A percentile compares a stretch with the other conserved stretches of the same genome.
These are phyloP conservation scores for Chamaecyparis obtusa DNA, from an alignment of 75 land plant genomes.

Conservation along the genomic window DNA sequence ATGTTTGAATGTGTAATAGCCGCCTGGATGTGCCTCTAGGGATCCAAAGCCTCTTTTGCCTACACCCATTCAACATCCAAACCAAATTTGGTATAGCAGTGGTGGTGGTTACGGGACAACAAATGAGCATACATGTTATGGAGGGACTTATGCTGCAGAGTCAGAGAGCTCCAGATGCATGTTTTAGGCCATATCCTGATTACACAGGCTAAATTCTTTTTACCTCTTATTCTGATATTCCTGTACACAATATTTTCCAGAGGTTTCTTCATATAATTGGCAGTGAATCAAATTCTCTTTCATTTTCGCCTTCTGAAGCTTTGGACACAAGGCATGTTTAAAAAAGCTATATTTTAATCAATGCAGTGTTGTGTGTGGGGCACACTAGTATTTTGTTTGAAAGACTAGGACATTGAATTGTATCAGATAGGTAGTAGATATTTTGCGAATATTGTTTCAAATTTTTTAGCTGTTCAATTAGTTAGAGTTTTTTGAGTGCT, in stretches of 20 bases:
- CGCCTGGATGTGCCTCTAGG: too few species aligned
- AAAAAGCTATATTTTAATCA: background rate
- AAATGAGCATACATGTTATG: background rate
- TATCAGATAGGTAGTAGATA: background rate
- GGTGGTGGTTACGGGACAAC: background rate
- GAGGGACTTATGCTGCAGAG: background rate
- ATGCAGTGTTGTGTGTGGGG: background rate
- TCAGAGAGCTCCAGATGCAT: conserved; percentile 9
- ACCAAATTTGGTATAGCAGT: background rate
- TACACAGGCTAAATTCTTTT: background rate
- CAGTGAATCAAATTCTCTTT: background rate
- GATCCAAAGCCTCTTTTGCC: too few species aligned
- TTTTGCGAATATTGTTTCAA: background rate
- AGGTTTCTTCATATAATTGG: background rate
- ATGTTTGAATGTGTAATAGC: too few species aligned
- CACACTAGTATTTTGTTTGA: background rate
- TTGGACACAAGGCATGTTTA: background rate
- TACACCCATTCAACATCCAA: too few species aligned
- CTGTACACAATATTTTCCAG: background rate
- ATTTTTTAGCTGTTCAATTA: background rate
- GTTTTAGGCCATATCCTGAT: conserved; percentile 24
- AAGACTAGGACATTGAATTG: background rate
- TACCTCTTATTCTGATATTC: background rate
- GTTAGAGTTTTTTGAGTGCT: background rate
- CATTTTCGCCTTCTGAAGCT: background rate